Percentiles rank a stretch among this genome's conserved stretches.
Evolutionary conservation across 2,329 filamentous ascomycete genomes (phyloP).

Genomic region (Penicillium sumatraense): DNA sequence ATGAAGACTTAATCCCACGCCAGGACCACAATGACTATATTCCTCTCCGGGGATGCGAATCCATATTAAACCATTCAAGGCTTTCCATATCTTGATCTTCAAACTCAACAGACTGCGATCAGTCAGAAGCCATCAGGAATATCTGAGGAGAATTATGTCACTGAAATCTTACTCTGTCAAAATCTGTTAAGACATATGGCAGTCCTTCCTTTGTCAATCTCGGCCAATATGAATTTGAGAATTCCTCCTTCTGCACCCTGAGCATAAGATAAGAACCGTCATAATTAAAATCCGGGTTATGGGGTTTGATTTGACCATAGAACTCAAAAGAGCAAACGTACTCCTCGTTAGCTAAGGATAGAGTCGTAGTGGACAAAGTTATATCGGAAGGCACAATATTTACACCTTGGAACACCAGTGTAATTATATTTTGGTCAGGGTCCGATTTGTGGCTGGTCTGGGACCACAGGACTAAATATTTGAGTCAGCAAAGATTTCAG

Average conservation of each 20-base stretch:
- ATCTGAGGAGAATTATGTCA: neutral
- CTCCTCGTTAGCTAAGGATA: neutral
- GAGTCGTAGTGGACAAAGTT: neutral
- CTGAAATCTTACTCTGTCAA: neutral
- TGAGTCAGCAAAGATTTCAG: neutral
- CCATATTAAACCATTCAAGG: neutral
- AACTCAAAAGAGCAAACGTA: neutral
- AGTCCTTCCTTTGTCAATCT: neutral
- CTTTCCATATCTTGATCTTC: neutral
- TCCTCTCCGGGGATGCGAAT: neutral
- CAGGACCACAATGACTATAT: neutral
- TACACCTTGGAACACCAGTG: neutral
- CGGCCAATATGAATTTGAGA: neutral
- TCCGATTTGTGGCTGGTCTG: neutral
- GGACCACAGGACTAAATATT: neutral
- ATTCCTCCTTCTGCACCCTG: neutral
- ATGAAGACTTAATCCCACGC: neutral
- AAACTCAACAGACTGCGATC: neutral
- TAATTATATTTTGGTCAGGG: neutral
- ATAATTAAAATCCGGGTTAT: neutral
- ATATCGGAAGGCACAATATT: neutral
- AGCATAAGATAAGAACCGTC: neutral
- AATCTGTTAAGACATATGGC: neutral
- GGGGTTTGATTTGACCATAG: neutral
- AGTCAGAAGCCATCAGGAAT: neutral